Percentiles rank a stretch among this genome's conserved stretches.
These are phyloP conservation scores for Russula lepida DNA, from an alignment of 768 basidiomycete species.

Conservation along the genomic window DNA sequence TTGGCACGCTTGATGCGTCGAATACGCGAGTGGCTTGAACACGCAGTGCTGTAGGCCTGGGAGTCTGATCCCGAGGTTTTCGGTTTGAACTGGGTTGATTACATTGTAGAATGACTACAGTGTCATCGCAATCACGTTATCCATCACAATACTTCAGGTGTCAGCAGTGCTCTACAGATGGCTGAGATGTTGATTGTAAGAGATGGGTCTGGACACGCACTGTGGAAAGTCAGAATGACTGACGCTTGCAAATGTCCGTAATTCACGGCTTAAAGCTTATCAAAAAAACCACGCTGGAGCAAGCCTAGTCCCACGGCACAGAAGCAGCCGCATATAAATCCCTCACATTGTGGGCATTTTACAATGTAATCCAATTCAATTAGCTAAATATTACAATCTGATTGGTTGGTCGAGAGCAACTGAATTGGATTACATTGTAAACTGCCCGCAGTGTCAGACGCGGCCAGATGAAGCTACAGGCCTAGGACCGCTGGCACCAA, in stretches of 20 bases:
- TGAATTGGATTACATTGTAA: too few relatives aligned
- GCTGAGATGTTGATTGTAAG: background rate
- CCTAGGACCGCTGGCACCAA: too few relatives aligned
- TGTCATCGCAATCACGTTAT: background rate
- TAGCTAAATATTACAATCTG: too few relatives aligned
- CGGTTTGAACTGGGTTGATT: background rate
- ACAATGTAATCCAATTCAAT: too few relatives aligned
- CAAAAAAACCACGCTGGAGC: too few relatives aligned
- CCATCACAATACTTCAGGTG: background rate
- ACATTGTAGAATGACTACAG: background rate
- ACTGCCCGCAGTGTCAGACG: too few relatives aligned
- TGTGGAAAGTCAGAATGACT: background rate
- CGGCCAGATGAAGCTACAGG: too few relatives aligned
- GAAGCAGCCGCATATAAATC: background rate
- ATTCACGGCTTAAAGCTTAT: background rate
- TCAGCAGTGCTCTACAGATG: background rate
- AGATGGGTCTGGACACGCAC: background rate
- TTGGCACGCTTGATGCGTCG: too few relatives aligned
- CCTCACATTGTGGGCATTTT: background rate
- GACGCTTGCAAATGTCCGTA: constrained; percentile 5
- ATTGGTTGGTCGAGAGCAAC: too few relatives aligned
- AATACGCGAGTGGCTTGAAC: background rate
- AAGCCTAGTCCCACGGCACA: background rate
- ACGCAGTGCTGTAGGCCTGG: background rate
- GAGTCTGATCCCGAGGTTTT: background rate